Conservation (phyloP, 441 rosid genomes). For the Breynia disticha region DNA sequence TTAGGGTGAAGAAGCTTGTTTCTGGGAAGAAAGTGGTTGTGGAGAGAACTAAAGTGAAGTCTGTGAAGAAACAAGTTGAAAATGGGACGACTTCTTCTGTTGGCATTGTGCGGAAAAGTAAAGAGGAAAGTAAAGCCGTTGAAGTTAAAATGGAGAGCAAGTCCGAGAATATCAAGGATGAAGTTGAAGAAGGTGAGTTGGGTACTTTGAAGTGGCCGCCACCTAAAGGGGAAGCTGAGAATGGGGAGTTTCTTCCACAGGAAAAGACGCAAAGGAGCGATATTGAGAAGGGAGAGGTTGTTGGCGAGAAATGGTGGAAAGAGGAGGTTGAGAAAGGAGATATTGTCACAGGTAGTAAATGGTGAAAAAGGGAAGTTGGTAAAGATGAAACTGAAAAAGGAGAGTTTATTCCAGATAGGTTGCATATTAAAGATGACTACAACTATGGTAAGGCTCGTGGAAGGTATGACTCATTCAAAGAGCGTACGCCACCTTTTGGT, state of each 20-base stretch:
- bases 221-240: conserved; percentile 48
- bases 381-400: conserved; percentile 79
- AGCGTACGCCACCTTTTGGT: conserved; percentile 63
- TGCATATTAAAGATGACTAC: conserved; percentile 66
- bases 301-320: conserved; percentile 42
- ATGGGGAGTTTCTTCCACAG: conserved; percentile 43
- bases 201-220: conserved; percentile 70
- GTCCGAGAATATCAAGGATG: conserved; percentile 39
- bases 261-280: conserved; percentile 35
- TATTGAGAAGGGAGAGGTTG: conserved; percentile 45
- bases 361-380: conserved; percentile 34
- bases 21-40: conserved; percentile 33
- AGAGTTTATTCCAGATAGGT: conserved; percentile 81
- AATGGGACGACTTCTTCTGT: conserved; percentile 17
- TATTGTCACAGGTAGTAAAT: conserved; percentile 19
- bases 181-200: conserved; percentile 95
- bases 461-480: conserved; percentile 49
- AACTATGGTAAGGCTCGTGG: conserved; percentile 36
- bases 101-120: no score
- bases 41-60: conserved; percentile 24
- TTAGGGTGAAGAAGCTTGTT: conserved; percentile 31
- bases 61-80: conserved; percentile 17
- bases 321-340: conserved; percentile 44
- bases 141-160: conserved; percentile 20
- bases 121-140: background rate